Base-by-base conservation (phyloP, 1,284 basidiomycete genomes). In the Sporisorium sorghi region DNA sequence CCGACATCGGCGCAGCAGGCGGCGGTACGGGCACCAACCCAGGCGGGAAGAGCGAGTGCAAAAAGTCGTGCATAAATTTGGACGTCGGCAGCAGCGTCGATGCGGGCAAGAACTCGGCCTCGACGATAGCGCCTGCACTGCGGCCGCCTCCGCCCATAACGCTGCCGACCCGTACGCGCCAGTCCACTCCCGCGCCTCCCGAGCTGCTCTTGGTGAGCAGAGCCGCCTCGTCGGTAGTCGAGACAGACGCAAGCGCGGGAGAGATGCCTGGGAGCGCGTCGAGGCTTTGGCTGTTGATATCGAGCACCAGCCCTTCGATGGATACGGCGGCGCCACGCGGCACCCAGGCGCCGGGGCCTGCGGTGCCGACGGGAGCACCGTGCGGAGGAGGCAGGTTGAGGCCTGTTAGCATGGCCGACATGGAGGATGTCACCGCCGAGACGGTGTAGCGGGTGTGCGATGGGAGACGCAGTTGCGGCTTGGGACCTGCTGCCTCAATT, bases 271-370 rank as follows among this genome's bases (percentile, higher is more conserved):
- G 58, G 7, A 66, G 55, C 5, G 50, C 72, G 23, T 62, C 55
- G 26, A 74, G 42, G 28, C 37, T 62, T 44, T 66, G 59, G 24
- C 60, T 68, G 53, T 70, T 72, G 53, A 80, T 61, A 19, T 68
- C 70, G 58, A 78, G 68, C 28, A 76, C 64, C 12, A 78, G 35
- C 12, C 78, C 78, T 44, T 80, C 78, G 51, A 80, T 73, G 8
- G 65, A 61, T 19, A 78, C 66, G 8, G 69, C 74, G 0, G 78
- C 74, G 12, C 78, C 78, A 5, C 78, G 71, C 17, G 70, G 77
- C 1, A 78, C 70, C 78, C 78, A 80, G 1, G 78, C 74, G n/a
- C 78, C 78, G 9, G 78, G 78, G 2, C 78, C 78, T 7, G 69
- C 69, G 35, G 74, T 78, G 19, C 78, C 78, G 1, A 66, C 69